A percentile compares a stretch with the other conserved stretches of the same genome.
phyloP scores from a whole-genome alignment of 176 grass and related monocot species.

The Aegilops sharonensis region DNA sequence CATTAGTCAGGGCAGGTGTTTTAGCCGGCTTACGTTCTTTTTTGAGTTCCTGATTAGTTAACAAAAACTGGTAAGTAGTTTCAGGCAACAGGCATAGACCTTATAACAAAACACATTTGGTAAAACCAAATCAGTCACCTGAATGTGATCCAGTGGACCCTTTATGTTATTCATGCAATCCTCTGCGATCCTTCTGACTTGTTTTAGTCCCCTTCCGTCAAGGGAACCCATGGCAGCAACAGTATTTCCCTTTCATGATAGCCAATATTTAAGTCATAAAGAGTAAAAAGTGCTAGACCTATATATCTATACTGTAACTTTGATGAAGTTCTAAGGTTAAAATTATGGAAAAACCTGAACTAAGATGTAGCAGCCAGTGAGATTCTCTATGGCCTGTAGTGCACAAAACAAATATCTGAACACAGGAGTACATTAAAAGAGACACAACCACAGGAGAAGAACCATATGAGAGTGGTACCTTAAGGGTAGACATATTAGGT shows the following conservation, averaged over 20 bases:
- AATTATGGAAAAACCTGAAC: conserved; percentile 65
- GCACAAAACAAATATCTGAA: conserved; percentile 24
- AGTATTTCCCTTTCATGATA: conserved; percentile 52
- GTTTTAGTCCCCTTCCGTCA: conserved; percentile 57
- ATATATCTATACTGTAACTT: not conserved
- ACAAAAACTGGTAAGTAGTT: conserved; percentile 20
- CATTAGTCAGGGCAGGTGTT: conserved; percentile 56
- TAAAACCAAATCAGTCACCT: conserved; percentile 43
- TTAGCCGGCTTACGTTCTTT: conserved; percentile 80
- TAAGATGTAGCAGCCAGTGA: conserved; percentile 91
- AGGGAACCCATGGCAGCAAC: conserved; percentile 83
- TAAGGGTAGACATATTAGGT: conserved; percentile 86
- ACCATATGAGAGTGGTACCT: conserved; percentile 47
- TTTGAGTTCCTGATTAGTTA: conserved; percentile 56
- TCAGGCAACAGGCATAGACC: not conserved
- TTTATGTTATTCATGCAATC: conserved; percentile 80
- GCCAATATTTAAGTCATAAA: no score
- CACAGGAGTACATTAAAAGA: not conserved
- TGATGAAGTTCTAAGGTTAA: conserved; percentile 3
- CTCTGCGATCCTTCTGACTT: conserved; percentile 79
- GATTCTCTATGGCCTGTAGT: conserved; percentile 74
- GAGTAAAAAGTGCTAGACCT: no score
- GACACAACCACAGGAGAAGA: not conserved
- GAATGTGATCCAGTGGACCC: conserved; percentile 87
- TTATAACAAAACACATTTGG: not conserved